A percentile compares a stretch with the other conserved stretches of the same genome.
phyloP scores from a whole-genome alignment of 305 asterid species.

The Fraxinus sp. region DNA sequence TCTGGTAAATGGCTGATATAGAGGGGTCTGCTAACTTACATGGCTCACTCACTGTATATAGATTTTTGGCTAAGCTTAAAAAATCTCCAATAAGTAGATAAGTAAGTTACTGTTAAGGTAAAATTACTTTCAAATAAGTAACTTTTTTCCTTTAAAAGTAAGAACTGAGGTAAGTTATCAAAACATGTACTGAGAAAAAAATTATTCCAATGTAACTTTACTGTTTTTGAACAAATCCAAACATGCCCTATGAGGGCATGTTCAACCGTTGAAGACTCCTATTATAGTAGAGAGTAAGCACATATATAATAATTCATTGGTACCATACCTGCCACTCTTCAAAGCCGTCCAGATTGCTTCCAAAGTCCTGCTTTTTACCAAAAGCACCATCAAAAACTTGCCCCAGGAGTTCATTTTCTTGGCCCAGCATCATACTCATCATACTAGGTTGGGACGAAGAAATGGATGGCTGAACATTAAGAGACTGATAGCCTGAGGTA shows the following conservation, averaged over 20 bases:
- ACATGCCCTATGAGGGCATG: neutral
- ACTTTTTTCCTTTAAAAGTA: constrained; percentile 17
- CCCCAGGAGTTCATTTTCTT: constrained; percentile 45
- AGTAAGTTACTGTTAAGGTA: neutral
- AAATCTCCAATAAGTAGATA: neutral
- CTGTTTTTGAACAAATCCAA: neutral
- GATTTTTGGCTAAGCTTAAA: neutral
- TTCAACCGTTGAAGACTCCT: neutral
- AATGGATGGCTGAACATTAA: constrained; percentile 47
- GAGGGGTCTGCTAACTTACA: neutral
- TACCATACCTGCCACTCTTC: constrained; percentile 71
- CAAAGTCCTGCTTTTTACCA: constrained; percentile 42
- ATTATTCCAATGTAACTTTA: neutral
- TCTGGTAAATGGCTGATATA: neutral
- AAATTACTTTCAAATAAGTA: constrained; percentile 36
- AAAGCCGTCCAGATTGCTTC: constrained; percentile 40
- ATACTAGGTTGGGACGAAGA: constrained; percentile 47
- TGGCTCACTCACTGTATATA: constrained; percentile 16
- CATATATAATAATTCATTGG: constrained; percentile 4
- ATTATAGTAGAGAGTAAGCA: constrained; percentile 8
- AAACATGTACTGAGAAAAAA: neutral
- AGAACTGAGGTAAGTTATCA: neutral
- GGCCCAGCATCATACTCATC: constrained; percentile 45
- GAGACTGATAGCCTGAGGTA: constrained; percentile 45
- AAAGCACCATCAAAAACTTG: constrained; percentile 43